Evolutionary conservation across 1,284 basidiomycete genomes (phyloP).

Genomic region (Ceratobasidium theobromae): DNA sequence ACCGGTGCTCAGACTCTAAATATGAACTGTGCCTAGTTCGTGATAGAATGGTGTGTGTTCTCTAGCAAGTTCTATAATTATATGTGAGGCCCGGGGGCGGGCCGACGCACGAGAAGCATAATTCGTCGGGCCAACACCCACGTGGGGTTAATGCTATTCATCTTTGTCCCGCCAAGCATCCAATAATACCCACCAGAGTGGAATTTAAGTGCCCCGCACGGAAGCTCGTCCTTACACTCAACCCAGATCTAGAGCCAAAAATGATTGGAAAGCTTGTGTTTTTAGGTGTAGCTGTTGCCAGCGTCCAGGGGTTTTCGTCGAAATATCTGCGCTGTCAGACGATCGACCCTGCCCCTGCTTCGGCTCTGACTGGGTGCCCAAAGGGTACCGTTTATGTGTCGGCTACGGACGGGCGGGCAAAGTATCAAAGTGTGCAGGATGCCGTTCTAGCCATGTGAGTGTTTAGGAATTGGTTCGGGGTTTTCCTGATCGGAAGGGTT

Average conservation of each 20-base stretch:
- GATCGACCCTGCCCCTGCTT: constrained; percentile 9
- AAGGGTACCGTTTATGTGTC: constrained; percentile 19
- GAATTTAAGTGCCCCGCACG: background rate
- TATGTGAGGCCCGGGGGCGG: background rate
- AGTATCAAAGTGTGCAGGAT: constrained; percentile 12
- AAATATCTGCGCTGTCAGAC: constrained; percentile 13
- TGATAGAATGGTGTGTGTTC: no score
- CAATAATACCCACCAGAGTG: background rate
- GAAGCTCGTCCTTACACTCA: no score
- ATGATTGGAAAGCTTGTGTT: background rate
- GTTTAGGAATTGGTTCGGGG: background rate
- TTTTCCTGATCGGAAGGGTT: background rate
- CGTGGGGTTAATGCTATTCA: background rate
- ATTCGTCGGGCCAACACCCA: background rate
- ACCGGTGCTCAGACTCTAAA: no score
- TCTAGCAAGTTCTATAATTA: background rate
- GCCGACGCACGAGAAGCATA: constrained; percentile 3
- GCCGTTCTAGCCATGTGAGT: constrained; percentile 14
- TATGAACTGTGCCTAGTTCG: no score
- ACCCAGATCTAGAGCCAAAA: no score
- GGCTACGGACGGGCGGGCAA: background rate
- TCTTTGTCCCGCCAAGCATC: background rate
- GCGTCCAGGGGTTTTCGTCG: background rate
- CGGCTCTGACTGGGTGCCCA: constrained; percentile 8
- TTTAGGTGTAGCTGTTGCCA: background rate